Conservation (phyloP, 768 basidiomycete genomes). For the Amanita rimosa region DNA sequence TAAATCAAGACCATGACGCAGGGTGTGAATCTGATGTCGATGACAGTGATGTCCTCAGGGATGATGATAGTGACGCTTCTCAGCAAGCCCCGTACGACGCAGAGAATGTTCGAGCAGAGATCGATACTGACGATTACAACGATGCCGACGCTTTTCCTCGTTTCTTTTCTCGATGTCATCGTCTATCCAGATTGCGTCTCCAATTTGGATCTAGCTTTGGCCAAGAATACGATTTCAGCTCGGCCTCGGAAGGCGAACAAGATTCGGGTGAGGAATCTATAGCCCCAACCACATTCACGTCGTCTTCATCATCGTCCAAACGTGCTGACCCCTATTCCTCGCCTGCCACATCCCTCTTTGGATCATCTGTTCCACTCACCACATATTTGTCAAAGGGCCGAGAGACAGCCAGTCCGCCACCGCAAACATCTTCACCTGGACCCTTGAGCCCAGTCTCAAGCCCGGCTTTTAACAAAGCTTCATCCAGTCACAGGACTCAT, state of each 20-base stretch:
- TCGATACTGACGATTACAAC: constrained; percentile 7
- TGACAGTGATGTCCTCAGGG: constrained; percentile 12
- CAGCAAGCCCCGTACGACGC: constrained; percentile 10
- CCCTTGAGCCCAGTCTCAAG: not conserved
- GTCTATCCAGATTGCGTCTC: not conserved
- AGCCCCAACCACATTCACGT: not conserved
- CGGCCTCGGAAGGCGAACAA: not conserved
- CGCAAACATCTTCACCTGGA: constrained; percentile 3
- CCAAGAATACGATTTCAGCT: not conserved
- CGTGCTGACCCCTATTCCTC: not conserved
- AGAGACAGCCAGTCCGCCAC: not conserved
- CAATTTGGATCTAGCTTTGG: constrained; percentile 2
- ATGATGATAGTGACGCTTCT: constrained; percentile 6
- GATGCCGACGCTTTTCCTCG: not conserved
- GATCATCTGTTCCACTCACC: not conserved
- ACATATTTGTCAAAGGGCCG: not conserved
- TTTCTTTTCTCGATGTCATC: constrained; percentile 1
- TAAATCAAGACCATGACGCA: constrained; percentile 13
- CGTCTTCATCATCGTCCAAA: not conserved
- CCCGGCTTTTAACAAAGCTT: not conserved
- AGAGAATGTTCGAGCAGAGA: constrained; percentile 11
- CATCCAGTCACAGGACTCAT: not conserved
- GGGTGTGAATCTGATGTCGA: constrained; percentile 16
- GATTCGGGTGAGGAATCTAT: not conserved
- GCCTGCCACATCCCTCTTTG: constrained; percentile 1